Evolutionary conservation across 352 stramenopile genomes (phyloP).

Genomic region (Aphanomyces invadans): DNA sequence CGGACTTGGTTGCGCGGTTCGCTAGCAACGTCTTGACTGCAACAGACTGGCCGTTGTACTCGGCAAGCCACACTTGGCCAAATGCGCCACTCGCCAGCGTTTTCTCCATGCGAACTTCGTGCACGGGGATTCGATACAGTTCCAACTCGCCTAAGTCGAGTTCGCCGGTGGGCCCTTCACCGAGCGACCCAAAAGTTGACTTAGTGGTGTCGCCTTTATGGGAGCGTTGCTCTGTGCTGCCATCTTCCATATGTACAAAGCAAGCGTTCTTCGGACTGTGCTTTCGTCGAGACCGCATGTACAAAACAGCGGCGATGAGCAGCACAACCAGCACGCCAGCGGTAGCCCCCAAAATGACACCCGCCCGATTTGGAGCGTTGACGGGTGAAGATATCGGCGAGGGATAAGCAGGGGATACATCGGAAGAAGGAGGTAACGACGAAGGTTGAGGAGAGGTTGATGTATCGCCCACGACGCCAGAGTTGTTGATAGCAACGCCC

Average conservation of each 20-base stretch:
- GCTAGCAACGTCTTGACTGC: slow-evolving; percentile 45
- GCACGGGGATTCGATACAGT: neutral
- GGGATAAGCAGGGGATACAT: neutral
- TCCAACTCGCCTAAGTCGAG: slow-evolving; percentile 17
- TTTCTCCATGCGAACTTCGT: slow-evolving; percentile 5
- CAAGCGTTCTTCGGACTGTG: neutral
- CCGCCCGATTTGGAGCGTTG: neutral
- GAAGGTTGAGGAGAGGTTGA: neutral
- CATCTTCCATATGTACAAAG: neutral
- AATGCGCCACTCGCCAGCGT: slow-evolving; percentile 37
- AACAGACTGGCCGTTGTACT: slow-evolving; percentile 61
- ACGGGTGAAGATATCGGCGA: neutral
- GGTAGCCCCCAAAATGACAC: neutral
- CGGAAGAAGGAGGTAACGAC: neutral
- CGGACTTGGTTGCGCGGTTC: slow-evolving; percentile 45
- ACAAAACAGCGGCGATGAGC: neutral
- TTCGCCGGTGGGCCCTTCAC: neutral
- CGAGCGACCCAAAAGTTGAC: no score
- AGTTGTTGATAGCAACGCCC: neutral
- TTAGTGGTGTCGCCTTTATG: neutral
- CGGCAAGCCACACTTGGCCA: slow-evolving; percentile 69
- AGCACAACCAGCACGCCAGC: neutral
- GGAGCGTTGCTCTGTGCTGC: neutral
- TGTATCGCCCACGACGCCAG: neutral
- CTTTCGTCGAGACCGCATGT: neutral